Base-by-base conservation (phyloP, 2,329 filamentous ascomycete genomes). In the Polychaeton citri region DNA sequence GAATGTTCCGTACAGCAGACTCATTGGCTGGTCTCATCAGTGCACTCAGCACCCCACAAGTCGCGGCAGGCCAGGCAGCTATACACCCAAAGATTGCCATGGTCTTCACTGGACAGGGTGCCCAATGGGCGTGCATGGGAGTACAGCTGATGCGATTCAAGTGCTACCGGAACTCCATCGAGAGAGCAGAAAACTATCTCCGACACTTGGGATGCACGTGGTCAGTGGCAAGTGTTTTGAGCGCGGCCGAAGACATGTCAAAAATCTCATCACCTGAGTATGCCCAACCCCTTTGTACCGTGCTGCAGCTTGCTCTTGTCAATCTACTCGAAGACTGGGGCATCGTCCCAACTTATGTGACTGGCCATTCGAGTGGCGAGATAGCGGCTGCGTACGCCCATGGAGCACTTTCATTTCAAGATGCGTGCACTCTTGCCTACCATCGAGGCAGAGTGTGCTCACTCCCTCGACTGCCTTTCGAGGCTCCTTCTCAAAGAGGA, bases 261-360 rank as follows among this genome's bases (percentile, higher is more conserved):
- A 10, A 28, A 28, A 12, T 44, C 12, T 40, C 52, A 19, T 41
- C 52, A 33, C 49, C 58, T 6, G 49, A 47, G 19, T 43, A 72
- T n/a, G 61, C 65, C 0, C 71, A 75, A 42, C 67, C 71, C 1
- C 47, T 73, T 1, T 73, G 65, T 34, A 74, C 71, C 0, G 69
- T 70, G 0, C 30, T 76, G 2, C 72, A 76, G 43, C 58, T 76
- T 2, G 68, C 57, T 0, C 43, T 72, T 2, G 54, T 66, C 0
- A 57, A 68, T 15, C 45, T 62, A 1, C 52, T 70, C 2, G 17
- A 12, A 5, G 33, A 40, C 16, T 47, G 43, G 30, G 43, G 43
- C 12, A 40, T 57, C 12, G 6, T 10, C 5, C 49, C 55, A 12
- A 21, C 26, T 8, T 43, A 40, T 10, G 51, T 57, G 2, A 43